Base-by-base conservation (phyloP, 805 yeast species). In the Henningerozyma blattae region DNA sequence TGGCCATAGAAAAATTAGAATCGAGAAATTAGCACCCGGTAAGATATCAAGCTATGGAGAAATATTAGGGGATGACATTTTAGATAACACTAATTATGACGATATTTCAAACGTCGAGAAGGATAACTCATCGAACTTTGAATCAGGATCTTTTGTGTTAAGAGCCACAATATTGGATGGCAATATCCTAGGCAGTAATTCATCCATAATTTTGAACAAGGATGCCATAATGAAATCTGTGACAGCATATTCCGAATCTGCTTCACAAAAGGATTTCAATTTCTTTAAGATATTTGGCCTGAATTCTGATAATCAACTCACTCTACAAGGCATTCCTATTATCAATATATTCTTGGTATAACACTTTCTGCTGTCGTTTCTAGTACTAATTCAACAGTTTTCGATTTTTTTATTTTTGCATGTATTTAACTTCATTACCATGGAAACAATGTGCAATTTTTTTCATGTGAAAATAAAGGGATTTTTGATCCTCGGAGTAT, bases 1-100 rank as follows among this genome's bases (percentile, higher is more conserved):
- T 67, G 64, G 61, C 62, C 1, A 75, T 3, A 41, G 69, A 4
- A 54, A 75, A 28, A 27, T 74, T 13, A 47, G 52, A 4, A 36
- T 76, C 24, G 85, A 78, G 49, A 53, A 57, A 16, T 38, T 75
- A 15, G 38, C 36, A 6, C 45, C 55, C 1, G 69, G 68, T 0
- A 36, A 48, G 1, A 38, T 71, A 13, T 78, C 75, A 40, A 32
- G 53, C 1, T 37, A 37, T 16, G 71, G 71, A 31, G 39, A 44
- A 1, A 31, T 43, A 7, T 50, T 69, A 7, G 52, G 58, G 2
- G 34, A 40, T 7, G 53, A 55, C 6, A 26, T 33, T 5, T 35
- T 49, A 28, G 24, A 27, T 9, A 20, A 32, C 18, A 18, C 43
- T 4, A 28, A 37, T 9, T 36, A 37, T 10, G 34, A 35, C 15